Conservation (phyloP, 2,329 filamentous ascomycete genomes). For the Penicillium sp. region DNA sequence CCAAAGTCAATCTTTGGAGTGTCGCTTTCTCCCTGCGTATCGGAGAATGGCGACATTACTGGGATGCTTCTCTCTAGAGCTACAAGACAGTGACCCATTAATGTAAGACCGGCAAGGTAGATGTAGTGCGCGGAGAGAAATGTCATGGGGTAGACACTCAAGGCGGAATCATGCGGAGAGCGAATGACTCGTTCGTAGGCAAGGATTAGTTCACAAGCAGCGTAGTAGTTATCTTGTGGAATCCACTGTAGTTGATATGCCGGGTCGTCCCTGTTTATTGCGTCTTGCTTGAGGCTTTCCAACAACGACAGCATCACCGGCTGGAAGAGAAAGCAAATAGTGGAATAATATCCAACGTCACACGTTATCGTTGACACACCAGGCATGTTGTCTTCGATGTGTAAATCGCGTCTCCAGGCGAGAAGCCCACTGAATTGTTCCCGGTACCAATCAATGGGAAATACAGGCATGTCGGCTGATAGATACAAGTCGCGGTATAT, state of each 20-base stretch:
- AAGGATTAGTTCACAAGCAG: conserved; percentile 25
- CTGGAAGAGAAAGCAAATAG: conserved; percentile 31
- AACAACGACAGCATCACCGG: conserved; percentile 24
- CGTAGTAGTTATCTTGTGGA: conserved; percentile 27
- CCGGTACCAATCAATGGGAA: conserved; percentile 24
- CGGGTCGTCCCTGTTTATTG: too few relatives aligned
- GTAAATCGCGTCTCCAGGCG: conserved; percentile 21
- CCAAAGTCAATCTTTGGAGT: conserved; percentile 18
- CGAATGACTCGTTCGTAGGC: conserved; percentile 28
- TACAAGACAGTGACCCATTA: conserved; percentile 27
- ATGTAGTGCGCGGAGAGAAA: conserved; percentile 31
- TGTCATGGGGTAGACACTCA: conserved; percentile 28
- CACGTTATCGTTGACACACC: conserved; percentile 28
- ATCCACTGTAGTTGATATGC: conserved; percentile 16
- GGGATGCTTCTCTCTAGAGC: conserved; percentile 23
- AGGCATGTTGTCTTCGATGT: neutral
- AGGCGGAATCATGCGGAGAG: conserved; percentile 24
- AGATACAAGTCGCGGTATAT: conserved; percentile 30
- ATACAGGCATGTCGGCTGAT: conserved; percentile 21
- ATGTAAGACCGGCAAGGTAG: conserved; percentile 27
- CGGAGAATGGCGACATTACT: neutral
- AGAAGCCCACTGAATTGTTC: conserved; percentile 22
- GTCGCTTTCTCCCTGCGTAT: neutral
- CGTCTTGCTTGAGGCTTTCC: too few relatives aligned
- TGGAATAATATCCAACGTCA: conserved; percentile 29